Evolutionary conservation across 768 basidiomycete genomes (phyloP), one percentile per base, ranked within the genome.

Genomic region (Trametes meyenii): DNA sequence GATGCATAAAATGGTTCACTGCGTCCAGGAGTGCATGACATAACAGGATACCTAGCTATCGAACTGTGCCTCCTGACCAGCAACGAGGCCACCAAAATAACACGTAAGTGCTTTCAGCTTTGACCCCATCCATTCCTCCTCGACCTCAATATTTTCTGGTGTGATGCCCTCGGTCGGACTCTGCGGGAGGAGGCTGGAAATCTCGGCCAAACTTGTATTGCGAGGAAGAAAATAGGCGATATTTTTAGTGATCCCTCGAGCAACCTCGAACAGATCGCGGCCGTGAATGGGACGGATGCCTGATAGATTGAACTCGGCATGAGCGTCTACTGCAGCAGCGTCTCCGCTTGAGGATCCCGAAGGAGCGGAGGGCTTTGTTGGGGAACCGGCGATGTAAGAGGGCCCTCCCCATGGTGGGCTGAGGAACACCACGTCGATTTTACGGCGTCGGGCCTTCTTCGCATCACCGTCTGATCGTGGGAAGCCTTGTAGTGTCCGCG

Each of bases 361-460:
- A 10, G 36, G 45, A 23, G 42, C 0, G 50, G 36, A 40, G 51
- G 54, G 6, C 29, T 60, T 55, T 58, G 60, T 49, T 7, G 63
- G 59, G 16, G 77, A 69, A 5, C 78, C 78, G 3, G 77, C 72
- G 40, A 91, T 76, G 66, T 92, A 93, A 1, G 80, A 79, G 3
- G 88, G 90, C n/a, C 92, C 92, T 61, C 96, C 96, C 96, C 96
- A 97, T 0, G 96, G 96, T 1, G 96, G 95, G 65, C 93, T 95
- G 49, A 97, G 84, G 71, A 98, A 97, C 16, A 96, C 86, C 13
- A 92, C 89, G 69, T 97, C 94, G 56, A 97, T 89, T 61, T 81
- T 83, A 17, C 87, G 83, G 35, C 45, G 46, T 5, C 24, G 14
- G 21, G n/a, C 24, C n/a, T 45, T 24, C 26, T 65, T 66, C 35